These are phyloP conservation scores for Pseudoscleropodium purum DNA, from an alignment of 225 moss, liverwort and hornwort genomes.

Conservation along the genomic window DNA sequence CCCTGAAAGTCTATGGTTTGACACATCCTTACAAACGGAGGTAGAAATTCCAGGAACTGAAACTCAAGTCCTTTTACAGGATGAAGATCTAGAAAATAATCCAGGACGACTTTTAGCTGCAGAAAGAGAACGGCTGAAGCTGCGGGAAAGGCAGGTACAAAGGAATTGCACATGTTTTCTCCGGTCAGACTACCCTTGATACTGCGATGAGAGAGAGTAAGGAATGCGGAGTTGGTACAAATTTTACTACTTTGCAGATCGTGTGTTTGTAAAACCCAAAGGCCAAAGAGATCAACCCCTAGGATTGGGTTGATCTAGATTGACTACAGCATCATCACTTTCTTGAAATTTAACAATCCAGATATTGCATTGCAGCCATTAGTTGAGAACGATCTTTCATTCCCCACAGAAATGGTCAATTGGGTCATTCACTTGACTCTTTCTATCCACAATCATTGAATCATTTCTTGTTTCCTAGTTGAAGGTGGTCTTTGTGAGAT, in stretches of 20 bases:
- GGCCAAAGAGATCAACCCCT: not conserved
- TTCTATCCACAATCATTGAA: not conserved
- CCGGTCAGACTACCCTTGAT: not conserved
- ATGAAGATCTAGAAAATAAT: conserved; percentile 47
- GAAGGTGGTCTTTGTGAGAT: conserved; percentile 4
- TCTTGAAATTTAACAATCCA: not conserved
- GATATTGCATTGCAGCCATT: not conserved
- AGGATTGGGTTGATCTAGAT: not conserved
- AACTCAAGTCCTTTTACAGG: conserved; percentile 29
- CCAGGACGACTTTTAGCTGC: conserved; percentile 53
- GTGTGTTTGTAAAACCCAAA: not conserved
- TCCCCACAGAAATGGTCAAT: not conserved
- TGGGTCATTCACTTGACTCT: not conserved
- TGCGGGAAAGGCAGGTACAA: conserved; percentile 72
- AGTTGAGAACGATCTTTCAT: not conserved
- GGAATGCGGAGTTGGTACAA: not conserved
- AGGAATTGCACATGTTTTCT: not conserved
- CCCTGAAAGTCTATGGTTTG: conserved; percentile 19
- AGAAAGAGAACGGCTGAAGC: conserved; percentile 62
- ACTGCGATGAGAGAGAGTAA: not conserved
- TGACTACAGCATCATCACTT: not conserved
- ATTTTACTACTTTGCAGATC: not conserved
- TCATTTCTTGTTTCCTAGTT: not conserved
- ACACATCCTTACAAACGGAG: conserved; percentile 6
- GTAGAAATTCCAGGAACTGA: not conserved